A percentile compares a stretch with the other conserved stretches of the same genome.
Conservation (phyloP, 2,329 filamentous ascomycete species). For the Arthroderma sp. region DNA sequence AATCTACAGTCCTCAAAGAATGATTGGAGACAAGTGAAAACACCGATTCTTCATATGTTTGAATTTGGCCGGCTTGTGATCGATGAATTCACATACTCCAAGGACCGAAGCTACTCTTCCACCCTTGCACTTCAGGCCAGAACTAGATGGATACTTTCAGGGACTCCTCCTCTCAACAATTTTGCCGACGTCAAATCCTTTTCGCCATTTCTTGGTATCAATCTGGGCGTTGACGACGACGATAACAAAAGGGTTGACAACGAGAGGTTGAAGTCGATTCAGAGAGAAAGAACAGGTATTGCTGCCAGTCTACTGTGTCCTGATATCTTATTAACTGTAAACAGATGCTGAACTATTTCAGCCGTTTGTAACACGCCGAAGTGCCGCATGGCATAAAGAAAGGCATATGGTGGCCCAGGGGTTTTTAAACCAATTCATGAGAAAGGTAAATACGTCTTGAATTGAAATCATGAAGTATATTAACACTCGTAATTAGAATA, state of each 20-base stretch:
- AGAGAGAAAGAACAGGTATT: constrained; percentile 32
- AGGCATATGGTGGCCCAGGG: constrained; percentile 40
- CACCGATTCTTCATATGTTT: constrained; percentile 45
- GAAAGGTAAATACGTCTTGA: constrained; percentile 22
- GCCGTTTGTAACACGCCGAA: constrained; percentile 36
- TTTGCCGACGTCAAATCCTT: constrained; percentile 49
- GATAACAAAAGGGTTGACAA: constrained; percentile 31
- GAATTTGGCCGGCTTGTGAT: constrained; percentile 47
- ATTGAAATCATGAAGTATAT: neutral
- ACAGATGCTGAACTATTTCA: constrained; percentile 43
- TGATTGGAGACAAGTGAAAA: constrained; percentile 16
- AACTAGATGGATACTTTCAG: constrained; percentile 50
- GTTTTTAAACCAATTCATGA: constrained; percentile 42
- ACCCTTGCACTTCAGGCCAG: constrained; percentile 36
- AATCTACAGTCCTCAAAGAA: constrained; percentile 15
- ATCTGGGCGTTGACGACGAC: constrained; percentile 42
- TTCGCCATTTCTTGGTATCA: constrained; percentile 41
- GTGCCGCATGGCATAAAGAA: constrained; percentile 38
- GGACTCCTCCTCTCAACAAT: constrained; percentile 45
- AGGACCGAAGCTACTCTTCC: constrained; percentile 28
- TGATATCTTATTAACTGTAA: constrained; percentile 12
- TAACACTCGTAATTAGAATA: constrained; percentile 20
- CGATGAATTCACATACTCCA: constrained; percentile 51
- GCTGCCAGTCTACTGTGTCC: neutral
- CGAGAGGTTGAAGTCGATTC: constrained; percentile 31